Conservation (phyloP, 2,329 filamentous ascomycete genomes). For the Trichoderma pleuroti region DNA sequence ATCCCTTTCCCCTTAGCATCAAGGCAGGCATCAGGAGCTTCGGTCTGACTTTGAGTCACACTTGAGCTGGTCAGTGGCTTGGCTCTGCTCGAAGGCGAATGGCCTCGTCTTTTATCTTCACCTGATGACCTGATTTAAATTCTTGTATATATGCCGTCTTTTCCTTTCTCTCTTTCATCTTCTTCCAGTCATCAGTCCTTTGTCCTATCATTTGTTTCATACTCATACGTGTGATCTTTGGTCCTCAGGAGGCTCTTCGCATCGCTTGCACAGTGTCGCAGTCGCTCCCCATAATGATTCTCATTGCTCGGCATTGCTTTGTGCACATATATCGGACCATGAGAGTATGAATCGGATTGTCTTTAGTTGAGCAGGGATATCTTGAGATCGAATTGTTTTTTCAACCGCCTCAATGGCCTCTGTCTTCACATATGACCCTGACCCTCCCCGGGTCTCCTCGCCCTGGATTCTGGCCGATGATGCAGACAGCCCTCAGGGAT, state of each 20-base stretch:
- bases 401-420: constrained; percentile 66
- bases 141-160: neutral
- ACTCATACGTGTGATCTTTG: neutral
- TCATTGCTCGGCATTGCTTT: neutral
- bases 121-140: neutral
- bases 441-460: constrained; percentile 82
- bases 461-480: constrained; percentile 72
- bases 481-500: constrained; percentile 32
- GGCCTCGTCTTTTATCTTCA: neutral
- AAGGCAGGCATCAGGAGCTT: neutral
- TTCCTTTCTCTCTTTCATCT: neutral
- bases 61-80: constrained; percentile 6
- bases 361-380: neutral
- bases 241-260: neutral
- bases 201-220: neutral
- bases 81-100: neutral
- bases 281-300: constrained; percentile 15
- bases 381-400: neutral
- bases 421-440: constrained; percentile 90
- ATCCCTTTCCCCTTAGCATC: neutral
- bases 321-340: neutral
- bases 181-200: neutral
- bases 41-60: constrained; percentile 6
- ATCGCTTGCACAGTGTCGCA: neutral
- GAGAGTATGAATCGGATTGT: neutral